Conservation (phyloP, 75 land plant species). For the Selaginella moellendorffii region DNA sequence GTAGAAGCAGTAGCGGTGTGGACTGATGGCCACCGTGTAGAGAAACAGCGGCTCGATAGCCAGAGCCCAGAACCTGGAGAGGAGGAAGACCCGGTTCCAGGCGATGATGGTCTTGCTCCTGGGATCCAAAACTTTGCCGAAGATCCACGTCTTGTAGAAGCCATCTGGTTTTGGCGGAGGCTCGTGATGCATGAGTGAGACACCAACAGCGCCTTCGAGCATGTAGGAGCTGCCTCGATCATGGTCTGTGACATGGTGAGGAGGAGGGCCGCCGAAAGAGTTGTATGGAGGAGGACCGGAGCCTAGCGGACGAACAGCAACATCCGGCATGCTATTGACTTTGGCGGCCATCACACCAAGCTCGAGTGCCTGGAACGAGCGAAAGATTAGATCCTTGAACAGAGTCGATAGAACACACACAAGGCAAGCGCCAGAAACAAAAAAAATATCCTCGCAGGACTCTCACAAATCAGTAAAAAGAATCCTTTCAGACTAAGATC, state of each 20-base stretch:
- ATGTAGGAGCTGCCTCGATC: not conserved
- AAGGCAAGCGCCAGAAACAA: too few species aligned
- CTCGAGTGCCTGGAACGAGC: too few species aligned
- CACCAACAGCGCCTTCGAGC: not conserved
- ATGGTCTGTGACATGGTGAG: not conserved
- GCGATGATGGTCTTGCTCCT: not conserved
- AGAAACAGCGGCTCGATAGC: conserved; percentile 2
- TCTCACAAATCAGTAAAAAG: too few species aligned
- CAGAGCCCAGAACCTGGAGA: conserved; percentile 2
- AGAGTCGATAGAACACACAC: too few species aligned
- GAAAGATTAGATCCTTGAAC: too few species aligned
- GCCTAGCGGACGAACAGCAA: not conserved
- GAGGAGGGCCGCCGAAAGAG: conserved; percentile 1
- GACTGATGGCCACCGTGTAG: not conserved
- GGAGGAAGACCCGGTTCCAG: conserved; percentile 8
- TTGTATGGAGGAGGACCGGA: not conserved
- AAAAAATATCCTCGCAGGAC: too few species aligned
- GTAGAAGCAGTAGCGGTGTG: conserved; percentile 28
- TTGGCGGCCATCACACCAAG: too few species aligned
- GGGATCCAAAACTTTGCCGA: conserved; percentile 4
- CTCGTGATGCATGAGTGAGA: not conserved
- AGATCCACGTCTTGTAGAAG: conserved; percentile 1
- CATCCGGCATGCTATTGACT: not conserved
- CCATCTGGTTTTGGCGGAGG: not conserved
- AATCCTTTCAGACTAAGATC: too few species aligned